phyloP scores from a whole-genome alignment of 208 protist species.

The Crithidia brevicula region DNA sequence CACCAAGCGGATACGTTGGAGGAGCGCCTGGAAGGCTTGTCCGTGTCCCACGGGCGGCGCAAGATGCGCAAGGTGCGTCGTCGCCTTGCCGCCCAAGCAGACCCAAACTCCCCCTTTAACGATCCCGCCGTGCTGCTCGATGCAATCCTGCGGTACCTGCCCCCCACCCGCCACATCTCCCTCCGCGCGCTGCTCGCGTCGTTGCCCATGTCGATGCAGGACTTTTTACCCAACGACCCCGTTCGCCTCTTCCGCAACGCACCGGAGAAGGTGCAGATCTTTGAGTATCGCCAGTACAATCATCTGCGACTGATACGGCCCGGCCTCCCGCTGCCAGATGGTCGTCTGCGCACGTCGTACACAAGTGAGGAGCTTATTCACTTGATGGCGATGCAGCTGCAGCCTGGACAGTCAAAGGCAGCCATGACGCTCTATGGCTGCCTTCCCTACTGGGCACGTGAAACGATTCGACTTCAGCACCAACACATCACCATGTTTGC shows the following conservation, averaged over 20 bases:
- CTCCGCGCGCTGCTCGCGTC: slow-evolving; percentile 37
- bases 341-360: slow-evolving; percentile 48
- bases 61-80: slow-evolving; percentile 42
- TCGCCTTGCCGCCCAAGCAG: slow-evolving; percentile 35
- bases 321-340: slow-evolving; percentile 58
- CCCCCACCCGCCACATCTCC: slow-evolving; percentile 40
- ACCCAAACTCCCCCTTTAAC: slow-evolving; percentile 55
- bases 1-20: slow-evolving; percentile 5
- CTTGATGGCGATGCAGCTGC: slow-evolving; percentile 46
- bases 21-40: slow-evolving; percentile 42
- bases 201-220: slow-evolving; percentile 39
- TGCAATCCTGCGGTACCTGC: slow-evolving; percentile 56
- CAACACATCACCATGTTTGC: slow-evolving; percentile 36
- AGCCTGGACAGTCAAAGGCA: slow-evolving; percentile 20
- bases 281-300: slow-evolving; percentile 58
- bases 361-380: slow-evolving; percentile 52
- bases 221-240: slow-evolving; percentile 50
- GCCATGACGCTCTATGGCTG: slow-evolving; percentile 31
- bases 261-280: slow-evolving; percentile 55
- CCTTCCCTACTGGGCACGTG: slow-evolving; percentile 50
- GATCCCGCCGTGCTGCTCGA: slow-evolving; percentile 48
- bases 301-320: slow-evolving; percentile 51
- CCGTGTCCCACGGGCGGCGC: slow-evolving; percentile 11
- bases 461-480: slow-evolving; percentile 33
- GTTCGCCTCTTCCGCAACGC: slow-evolving; percentile 39